phyloP scores from a whole-genome alignment of 306 rosid species.

The Medicago truncatula region DNA sequence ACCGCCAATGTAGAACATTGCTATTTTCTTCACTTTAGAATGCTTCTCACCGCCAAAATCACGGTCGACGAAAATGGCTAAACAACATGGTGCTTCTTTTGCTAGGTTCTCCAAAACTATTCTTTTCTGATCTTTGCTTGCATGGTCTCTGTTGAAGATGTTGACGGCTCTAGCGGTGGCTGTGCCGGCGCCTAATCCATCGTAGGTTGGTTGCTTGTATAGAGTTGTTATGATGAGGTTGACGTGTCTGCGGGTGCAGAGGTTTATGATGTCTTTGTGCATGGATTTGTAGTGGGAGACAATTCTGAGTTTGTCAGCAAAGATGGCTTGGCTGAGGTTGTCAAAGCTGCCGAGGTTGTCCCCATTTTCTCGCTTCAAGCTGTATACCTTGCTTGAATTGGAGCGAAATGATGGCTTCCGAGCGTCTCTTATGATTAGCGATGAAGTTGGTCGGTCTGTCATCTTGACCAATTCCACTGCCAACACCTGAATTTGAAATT shows the following conservation, averaged over 20 bases:
- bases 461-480: slow-evolving; percentile 49
- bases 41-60: slow-evolving; percentile 8
- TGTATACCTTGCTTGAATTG: background rate
- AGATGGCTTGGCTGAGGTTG: slow-evolving; percentile 50
- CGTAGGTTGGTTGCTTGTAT: slow-evolving; percentile 51
- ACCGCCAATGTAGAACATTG: slow-evolving; percentile 48
- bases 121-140: slow-evolving; percentile 41
- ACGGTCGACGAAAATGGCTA: slow-evolving; percentile 49
- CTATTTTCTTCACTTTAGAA: slow-evolving; percentile 21
- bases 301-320: slow-evolving; percentile 44
- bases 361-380: background rate
- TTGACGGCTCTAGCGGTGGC: slow-evolving; percentile 53
- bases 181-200: slow-evolving; percentile 43
- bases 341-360: slow-evolving; percentile 48
- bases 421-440: slow-evolving; percentile 45
- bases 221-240: slow-evolving; percentile 41
- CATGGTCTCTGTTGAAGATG: slow-evolving; percentile 44
- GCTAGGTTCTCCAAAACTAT: slow-evolving; percentile 42
- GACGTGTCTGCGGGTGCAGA: slow-evolving; percentile 34
- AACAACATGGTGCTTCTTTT: slow-evolving; percentile 36
- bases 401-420: slow-evolving; percentile 13
- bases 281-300: slow-evolving; percentile 44
- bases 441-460: slow-evolving; percentile 35
- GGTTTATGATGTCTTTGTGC: slow-evolving; percentile 49
- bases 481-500: slow-evolving; percentile 19